Conservation (phyloP, 1,284 basidiomycete species). For the Stereum hirsutum region DNA sequence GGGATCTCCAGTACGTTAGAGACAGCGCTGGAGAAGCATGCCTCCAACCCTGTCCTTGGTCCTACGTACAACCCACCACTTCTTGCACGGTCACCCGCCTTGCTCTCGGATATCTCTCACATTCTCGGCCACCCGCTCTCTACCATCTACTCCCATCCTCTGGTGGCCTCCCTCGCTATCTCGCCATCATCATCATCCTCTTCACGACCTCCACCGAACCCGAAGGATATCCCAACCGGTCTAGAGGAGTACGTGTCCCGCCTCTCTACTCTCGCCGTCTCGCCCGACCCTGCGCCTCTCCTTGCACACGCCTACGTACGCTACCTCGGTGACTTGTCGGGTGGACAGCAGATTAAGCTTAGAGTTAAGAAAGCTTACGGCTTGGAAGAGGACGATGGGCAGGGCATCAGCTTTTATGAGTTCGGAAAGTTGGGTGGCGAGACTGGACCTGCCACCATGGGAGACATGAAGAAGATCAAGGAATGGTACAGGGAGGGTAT, state of each 20-base stretch:
- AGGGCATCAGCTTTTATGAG: conserved; percentile 63
- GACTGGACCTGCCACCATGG: conserved; percentile 28
- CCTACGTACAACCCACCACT: conserved; percentile 67
- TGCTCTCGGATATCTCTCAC: conserved; percentile 61
- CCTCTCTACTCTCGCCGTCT: conserved; percentile 34
- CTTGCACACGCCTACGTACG: conserved; percentile 78
- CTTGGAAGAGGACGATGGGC: conserved; percentile 38
- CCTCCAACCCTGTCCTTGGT: conserved; percentile 50
- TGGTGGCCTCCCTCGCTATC: conserved; percentile 34
- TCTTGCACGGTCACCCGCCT: conserved; percentile 47
- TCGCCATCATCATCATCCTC: too few species aligned
- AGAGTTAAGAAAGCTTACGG: conserved; percentile 59
- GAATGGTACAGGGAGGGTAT: conserved; percentile 70
- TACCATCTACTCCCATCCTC: conserved; percentile 46
- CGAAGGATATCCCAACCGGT: conserved; percentile 33
- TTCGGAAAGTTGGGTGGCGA: conserved; percentile 51
- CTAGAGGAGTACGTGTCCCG: conserved; percentile 46
- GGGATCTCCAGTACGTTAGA: conserved; percentile 46
- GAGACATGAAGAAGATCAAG: conserved; percentile 71
- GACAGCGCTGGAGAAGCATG: conserved; percentile 52
- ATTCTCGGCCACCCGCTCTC: conserved; percentile 47
- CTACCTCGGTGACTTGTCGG: conserved; percentile 81
- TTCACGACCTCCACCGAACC: too few species aligned
- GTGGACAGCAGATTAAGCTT: conserved; percentile 69
- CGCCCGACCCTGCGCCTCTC: conserved; percentile 43